Evolutionary conservation across 2,329 filamentous ascomycete species (phyloP).

Genomic region (Curvularia spicifera): DNA sequence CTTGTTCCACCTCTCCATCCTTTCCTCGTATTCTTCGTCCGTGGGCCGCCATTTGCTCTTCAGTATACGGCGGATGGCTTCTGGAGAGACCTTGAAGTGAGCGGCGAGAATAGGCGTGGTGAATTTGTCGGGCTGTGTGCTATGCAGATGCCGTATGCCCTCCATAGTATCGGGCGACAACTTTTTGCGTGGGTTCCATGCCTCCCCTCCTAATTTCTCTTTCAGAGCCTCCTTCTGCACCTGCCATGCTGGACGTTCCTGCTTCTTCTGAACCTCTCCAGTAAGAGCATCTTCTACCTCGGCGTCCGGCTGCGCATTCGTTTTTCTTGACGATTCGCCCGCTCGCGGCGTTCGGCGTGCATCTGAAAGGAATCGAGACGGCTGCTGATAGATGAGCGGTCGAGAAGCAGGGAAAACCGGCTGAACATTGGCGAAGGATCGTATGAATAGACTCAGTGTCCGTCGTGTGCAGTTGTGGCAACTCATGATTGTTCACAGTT

Average conservation of each 20-base stretch:
- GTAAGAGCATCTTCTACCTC: conserved; percentile 24
- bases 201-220: conserved; percentile 75
- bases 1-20: conserved; percentile 55
- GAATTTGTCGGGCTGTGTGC: conserved; percentile 77
- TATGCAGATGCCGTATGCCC: conserved; percentile 84
- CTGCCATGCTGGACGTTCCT: conserved; percentile 66
- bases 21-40: conserved; percentile 53
- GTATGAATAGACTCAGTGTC: conserved; percentile 32
- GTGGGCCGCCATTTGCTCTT: conserved; percentile 75
- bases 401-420: conserved; percentile 9
- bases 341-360: conserved; percentile 11
- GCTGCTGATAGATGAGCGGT: conserved; percentile 10
- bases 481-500: conserved; percentile 30
- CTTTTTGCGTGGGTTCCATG: conserved; percentile 83
- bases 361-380: conserved; percentile 26
- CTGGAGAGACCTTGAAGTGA: conserved; percentile 84
- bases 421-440: conserved; percentile 22
- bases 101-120: conserved; percentile 74
- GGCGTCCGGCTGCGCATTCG: conserved; percentile 13
- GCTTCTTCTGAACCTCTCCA: conserved; percentile 41
- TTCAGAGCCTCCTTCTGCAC: conserved; percentile 76
- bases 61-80: conserved; percentile 86
- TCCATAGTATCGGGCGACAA: conserved; percentile 90
- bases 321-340: neutral
- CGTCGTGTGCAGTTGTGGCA: conserved; percentile 36